phyloP scores from a whole-genome alignment of 257 asterid species.

The Echites panduratus region DNA sequence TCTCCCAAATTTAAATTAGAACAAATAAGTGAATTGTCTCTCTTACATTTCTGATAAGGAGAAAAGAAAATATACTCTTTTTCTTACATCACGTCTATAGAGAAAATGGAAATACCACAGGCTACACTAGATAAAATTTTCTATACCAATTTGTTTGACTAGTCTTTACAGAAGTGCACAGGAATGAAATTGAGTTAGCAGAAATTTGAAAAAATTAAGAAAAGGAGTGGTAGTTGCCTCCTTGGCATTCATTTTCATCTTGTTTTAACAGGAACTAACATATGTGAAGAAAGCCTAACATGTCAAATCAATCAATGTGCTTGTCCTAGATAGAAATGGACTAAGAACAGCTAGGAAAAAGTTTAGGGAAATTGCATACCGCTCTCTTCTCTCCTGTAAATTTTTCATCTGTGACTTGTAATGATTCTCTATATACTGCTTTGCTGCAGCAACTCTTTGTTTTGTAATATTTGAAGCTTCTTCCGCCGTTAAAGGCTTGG shows the following conservation, averaged over 20 bases:
- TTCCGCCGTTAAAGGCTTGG: constrained; percentile 47
- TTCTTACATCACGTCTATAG: no score
- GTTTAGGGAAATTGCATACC: constrained; percentile 41
- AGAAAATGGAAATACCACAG: background rate
- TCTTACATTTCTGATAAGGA: background rate
- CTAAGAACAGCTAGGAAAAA: background rate
- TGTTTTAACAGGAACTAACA: background rate
- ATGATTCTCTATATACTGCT: constrained; percentile 97
- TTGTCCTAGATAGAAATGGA: background rate
- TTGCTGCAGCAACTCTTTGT: constrained; percentile 92
- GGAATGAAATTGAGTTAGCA: background rate
- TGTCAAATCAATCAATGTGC: background rate
- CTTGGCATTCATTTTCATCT: background rate
- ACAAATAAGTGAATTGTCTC: background rate
- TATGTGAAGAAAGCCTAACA: background rate
- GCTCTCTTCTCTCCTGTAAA: constrained; percentile 88
- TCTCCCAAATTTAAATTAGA: background rate
- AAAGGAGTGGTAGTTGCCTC: background rate
- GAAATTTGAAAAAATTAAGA: background rate
- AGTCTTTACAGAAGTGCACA: no score
- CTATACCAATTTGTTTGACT: background rate
- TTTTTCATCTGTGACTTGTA: constrained; percentile 90
- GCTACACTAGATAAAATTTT: background rate
- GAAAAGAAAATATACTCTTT: constrained; percentile 1
- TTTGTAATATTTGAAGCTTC: constrained; percentile 91